phyloP scores from a whole-genome alignment of 257 asterid genomes.

The Paulownia fortunei region DNA sequence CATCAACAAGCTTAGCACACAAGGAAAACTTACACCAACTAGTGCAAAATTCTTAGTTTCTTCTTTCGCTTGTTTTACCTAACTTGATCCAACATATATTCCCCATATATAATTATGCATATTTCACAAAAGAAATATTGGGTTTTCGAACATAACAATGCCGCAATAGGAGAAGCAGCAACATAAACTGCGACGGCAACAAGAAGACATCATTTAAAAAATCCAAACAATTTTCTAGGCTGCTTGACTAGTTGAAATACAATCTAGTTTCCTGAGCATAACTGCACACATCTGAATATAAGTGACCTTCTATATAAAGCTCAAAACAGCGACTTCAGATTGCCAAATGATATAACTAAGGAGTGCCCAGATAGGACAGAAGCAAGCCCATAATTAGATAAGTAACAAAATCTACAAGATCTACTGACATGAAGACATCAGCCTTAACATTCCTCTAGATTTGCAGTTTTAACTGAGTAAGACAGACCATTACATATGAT shows the following conservation, averaged over 20 bases:
- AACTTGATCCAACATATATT: constrained; percentile 17
- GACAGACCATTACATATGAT: neutral
- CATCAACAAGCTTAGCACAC: constrained; percentile 20
- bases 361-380: neutral
- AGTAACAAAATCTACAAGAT: neutral
- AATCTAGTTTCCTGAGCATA: constrained; percentile 19
- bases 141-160: neutral
- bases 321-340: constrained; percentile 2
- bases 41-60: constrained; percentile 10
- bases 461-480: neutral
- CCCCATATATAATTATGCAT: neutral
- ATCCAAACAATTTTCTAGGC: constrained; percentile 2
- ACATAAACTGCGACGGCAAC: neutral
- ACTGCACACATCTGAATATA: neutral
- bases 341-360: constrained; percentile 3
- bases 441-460: neutral
- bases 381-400: neutral
- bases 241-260: constrained; percentile 3
- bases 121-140: neutral
- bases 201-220: neutral
- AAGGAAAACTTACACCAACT: constrained; percentile 1
- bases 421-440: constrained; percentile 5
- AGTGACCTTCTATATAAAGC: constrained; percentile 2
- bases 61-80: neutral
- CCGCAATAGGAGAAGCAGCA: neutral